A percentile compares a stretch with the other conserved stretches of the same genome.
These are phyloP conservation scores for Cladophialophora psammophila DNA, from an alignment of 2,329 filamentous ascomycete species.

Conservation along the genomic window DNA sequence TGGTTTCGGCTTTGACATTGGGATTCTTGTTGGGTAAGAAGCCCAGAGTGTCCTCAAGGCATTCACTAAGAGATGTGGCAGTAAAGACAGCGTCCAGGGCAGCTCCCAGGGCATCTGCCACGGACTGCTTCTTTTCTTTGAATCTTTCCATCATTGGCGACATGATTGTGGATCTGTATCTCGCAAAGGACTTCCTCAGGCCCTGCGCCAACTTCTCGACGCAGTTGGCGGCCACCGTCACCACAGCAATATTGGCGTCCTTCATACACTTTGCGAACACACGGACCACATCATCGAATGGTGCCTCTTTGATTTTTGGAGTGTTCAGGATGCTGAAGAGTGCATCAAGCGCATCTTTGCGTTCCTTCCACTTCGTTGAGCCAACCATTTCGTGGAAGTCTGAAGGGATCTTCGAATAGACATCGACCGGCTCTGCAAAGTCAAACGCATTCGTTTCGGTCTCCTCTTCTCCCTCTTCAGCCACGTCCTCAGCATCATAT, in stretches of 20 bases:
- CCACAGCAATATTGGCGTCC: constrained; percentile 95
- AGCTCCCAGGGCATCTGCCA: constrained; percentile 84
- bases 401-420: constrained; percentile 79
- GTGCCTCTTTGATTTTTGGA: constrained; percentile 88
- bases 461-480: constrained; percentile 66
- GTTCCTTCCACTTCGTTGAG: constrained; percentile 97
- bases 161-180: constrained; percentile 82
- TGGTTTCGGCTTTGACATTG: constrained; percentile 93
- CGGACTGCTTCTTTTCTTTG: constrained; percentile 94
- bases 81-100: constrained; percentile 77
- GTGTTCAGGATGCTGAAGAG: constrained; percentile 79
- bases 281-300: constrained; percentile 83
- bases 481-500: constrained; percentile 62
- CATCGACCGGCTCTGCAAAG: constrained; percentile 83
- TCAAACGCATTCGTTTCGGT: constrained; percentile 82
- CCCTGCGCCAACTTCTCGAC: constrained; percentile 89
- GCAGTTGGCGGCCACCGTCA: constrained; percentile 90
- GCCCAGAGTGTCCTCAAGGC: constrained; percentile 86
- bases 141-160: constrained; percentile 90
- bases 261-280: constrained; percentile 97
- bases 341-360: constrained; percentile 90
- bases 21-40: constrained; percentile 94
- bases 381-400: constrained; percentile 83
- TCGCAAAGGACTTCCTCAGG: constrained; percentile 76
- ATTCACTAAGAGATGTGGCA: constrained; percentile 77